Conservation (phyloP, 2,329 filamentous ascomycete genomes). For the Neofusicoccum kwambonambiense region DNA sequence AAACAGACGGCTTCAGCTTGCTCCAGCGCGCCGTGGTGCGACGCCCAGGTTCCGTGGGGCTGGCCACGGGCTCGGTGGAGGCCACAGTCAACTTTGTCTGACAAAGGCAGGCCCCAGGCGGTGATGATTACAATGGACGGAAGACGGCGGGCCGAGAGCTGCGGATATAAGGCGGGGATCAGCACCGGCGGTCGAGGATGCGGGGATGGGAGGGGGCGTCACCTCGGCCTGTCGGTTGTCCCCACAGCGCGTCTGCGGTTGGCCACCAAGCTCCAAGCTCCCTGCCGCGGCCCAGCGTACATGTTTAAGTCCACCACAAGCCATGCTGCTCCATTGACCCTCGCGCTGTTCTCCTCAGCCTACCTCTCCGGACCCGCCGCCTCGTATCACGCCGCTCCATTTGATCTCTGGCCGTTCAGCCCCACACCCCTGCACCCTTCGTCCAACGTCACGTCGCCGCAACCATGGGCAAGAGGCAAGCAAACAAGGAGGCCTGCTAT, state of each 20-base stretch:
- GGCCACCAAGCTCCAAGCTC: conserved; percentile 2
- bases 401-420: background rate
- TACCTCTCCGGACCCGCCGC: no score
- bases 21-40: no score
- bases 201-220: background rate
- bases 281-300: conserved; percentile 4
- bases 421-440: background rate
- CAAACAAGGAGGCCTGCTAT: conserved; percentile 59
- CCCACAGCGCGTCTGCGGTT: background rate
- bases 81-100: background rate
- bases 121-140: background rate
- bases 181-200: background rate
- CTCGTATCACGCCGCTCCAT: no score
- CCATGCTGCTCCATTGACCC: background rate
- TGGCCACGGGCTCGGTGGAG: no score
- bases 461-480: conserved; percentile 9
- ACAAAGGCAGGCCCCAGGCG: background rate
- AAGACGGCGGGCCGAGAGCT: background rate
- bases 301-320: background rate
- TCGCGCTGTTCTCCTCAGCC: no score
- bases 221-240: conserved; percentile 13
- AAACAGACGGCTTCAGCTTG: no score
- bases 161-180: background rate
- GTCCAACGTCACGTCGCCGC: background rate
- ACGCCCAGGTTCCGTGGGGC: no score